Evolutionary conservation across 208 protist species (phyloP), one percentile per base, ranked within the genome.

Genomic region (Vickermania spadyakhi): DNA sequence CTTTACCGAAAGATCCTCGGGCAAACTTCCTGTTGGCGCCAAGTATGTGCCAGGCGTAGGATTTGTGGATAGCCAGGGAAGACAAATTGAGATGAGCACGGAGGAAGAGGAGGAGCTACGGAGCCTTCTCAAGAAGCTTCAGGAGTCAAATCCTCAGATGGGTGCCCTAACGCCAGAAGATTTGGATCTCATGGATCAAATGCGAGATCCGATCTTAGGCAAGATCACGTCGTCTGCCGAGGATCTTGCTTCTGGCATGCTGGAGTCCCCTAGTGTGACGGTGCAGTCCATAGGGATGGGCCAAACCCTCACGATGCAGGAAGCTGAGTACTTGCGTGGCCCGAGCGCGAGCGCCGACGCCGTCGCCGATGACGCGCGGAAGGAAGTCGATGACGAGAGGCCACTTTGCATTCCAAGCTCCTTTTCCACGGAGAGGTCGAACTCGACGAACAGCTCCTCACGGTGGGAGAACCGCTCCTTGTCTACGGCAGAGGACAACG

Each of bases 401-500:
- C n/a, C n/a, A n/a, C n/a, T n/a, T n/a, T n/a, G n/a, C n/a, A n/a
- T n/a, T n/a, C n/a, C n/a, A n/a, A n/a, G n/a, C n/a, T n/a, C n/a
- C n/a, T n/a, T n/a, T n/a, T n/a, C n/a, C n/a, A n/a, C n/a, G n/a
- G n/a, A n/a, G n/a, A n/a, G n/a, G n/a, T n/a, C n/a, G n/a, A n/a
- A n/a, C n/a, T n/a, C n/a, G n/a, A n/a, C n/a, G n/a, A n/a, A n/a
- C n/a, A n/a, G n/a, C n/a, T n/a, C n/a, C n/a, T 18, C 11, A 18
- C 36, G 36, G 7, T 18, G 36, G 18, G 36, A 31, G 26, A 57
- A 64, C 26, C 55, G 63, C 30, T 62, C 62, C 56, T 67, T 66
- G 30, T 58, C 66, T 3, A 68, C 66, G 28, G 65, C 65, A 28
- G 70, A 72, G 28, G 74, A 77, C 50, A 61, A 77, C 31, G 27